These are phyloP conservation scores for Mixia osmundae DNA, from an alignment of 1,284 basidiomycete genomes.

Conservation along the genomic window DNA sequence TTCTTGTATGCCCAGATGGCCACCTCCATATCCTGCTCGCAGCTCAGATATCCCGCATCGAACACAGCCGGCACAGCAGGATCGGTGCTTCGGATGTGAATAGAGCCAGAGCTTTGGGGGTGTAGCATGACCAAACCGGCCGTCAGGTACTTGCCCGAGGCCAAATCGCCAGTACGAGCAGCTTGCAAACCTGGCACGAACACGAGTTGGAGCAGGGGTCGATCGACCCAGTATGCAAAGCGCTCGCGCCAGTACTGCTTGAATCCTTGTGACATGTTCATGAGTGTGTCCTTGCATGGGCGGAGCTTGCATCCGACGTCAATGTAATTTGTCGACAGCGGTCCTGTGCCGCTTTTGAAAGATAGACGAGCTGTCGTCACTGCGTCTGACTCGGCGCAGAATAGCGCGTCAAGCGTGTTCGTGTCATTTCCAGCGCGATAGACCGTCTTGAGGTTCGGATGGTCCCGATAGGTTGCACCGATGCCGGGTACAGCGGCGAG, in stretches of 20 bases:
- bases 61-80: conserved; percentile 35
- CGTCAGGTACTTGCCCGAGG: neutral
- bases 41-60: conserved; percentile 35
- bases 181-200: neutral
- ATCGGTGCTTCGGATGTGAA: conserved; percentile 31
- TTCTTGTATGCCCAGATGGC: conserved; percentile 16
- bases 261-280: too few relatives aligned
- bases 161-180: neutral
- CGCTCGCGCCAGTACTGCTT: too few relatives aligned
- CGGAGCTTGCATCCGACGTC: too few relatives aligned
- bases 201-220: neutral
- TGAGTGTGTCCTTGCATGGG: too few relatives aligned
- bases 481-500: neutral
- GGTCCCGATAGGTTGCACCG: neutral
- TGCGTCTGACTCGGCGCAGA: neutral
- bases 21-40: conserved; percentile 28
- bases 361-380: neutral
- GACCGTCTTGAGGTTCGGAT: neutral
- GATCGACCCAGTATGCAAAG: neutral
- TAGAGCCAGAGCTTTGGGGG: conserved; percentile 15
- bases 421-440: neutral
- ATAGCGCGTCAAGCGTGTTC: neutral
- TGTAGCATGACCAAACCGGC: conserved; percentile 13
- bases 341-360: too few relatives aligned
- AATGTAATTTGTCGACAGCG: too few relatives aligned